phyloP scores from a whole-genome alignment of 2,329 filamentous ascomycete species.

The Diplodia intermedia region DNA sequence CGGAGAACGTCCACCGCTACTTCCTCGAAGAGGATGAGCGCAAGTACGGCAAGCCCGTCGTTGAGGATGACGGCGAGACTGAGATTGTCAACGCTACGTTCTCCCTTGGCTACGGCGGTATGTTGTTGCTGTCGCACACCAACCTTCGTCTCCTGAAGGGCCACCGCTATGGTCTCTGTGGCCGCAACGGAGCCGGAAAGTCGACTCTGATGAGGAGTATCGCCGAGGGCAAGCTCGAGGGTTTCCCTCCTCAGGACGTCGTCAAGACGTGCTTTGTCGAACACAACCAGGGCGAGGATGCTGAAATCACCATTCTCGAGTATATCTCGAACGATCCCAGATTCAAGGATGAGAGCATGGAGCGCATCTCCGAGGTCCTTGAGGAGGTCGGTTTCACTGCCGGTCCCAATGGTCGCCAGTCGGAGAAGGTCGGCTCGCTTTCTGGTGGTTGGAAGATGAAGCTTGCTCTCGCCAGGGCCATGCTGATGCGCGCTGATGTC shows the following conservation, averaged over 20 bases:
- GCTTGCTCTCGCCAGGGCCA: slow-evolving; percentile 90
- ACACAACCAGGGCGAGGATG: slow-evolving; percentile 98
- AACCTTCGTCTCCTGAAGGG: slow-evolving; percentile 94
- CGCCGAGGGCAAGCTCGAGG: slow-evolving; percentile 92
- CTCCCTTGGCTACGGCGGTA: slow-evolving; percentile 95
- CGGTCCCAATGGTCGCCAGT: slow-evolving; percentile 86
- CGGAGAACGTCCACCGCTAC: slow-evolving; percentile 74
- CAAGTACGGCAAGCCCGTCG: slow-evolving; percentile 82
- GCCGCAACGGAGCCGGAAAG: slow-evolving; percentile 96
- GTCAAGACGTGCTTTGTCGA: slow-evolving; percentile 97
- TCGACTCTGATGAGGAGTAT: slow-evolving; percentile 99
- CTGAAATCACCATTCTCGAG: slow-evolving; percentile 92
- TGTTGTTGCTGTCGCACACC: slow-evolving; percentile 94
- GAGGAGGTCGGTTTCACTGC: slow-evolving; percentile 92
- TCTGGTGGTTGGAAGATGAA: slow-evolving; percentile 99
- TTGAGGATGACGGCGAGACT: slow-evolving; percentile 88
- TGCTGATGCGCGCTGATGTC: slow-evolving; percentile 97
- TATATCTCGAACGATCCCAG: slow-evolving; percentile 90
- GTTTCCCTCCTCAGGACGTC: slow-evolving; percentile 90
- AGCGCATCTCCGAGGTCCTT: slow-evolving; percentile 83
- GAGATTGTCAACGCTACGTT: slow-evolving; percentile 99
- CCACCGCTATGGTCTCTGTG: slow-evolving; percentile 95
- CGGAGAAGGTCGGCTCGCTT: slow-evolving; percentile 88
- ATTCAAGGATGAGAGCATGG: slow-evolving; percentile 76
- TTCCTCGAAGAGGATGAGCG: slow-evolving; percentile 86